Percentiles rank a stretch among this genome's conserved stretches.
Conservation (phyloP, 78 protist genomes). For the Blattamonas nauphoetae region DNA sequence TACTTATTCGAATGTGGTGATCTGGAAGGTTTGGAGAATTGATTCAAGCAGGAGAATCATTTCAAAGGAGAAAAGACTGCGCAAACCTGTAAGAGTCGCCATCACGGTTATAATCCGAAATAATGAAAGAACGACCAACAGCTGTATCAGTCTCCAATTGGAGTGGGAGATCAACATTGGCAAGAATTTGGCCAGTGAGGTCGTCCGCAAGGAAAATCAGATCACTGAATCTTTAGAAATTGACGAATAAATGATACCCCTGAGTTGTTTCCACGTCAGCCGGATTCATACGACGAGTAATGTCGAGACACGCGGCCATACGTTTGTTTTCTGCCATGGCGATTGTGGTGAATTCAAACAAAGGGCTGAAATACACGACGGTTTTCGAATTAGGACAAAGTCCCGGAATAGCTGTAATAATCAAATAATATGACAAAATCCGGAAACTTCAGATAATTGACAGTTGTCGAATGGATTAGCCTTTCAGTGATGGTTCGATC, state of each 20-base stretch:
- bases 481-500: too few relatives aligned
- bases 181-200: not conserved
- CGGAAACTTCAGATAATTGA: too few relatives aligned
- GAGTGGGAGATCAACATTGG: not conserved
- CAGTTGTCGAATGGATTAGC: too few relatives aligned
- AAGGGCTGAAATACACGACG: too few relatives aligned
- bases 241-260: not conserved
- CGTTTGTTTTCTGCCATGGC: not conserved
- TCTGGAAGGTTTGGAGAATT: not conserved
- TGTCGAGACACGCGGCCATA: not conserved
- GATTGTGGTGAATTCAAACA: too few relatives aligned
- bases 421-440: too few relatives aligned
- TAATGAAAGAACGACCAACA: not conserved
- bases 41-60: too few relatives aligned
- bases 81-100: not conserved
- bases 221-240: not conserved
- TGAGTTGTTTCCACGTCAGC: not conserved
- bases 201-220: not conserved
- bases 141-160: not conserved
- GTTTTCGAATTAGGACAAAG: too few relatives aligned
- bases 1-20: not conserved
- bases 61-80: not conserved
- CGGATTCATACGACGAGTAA: not conserved
- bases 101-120: constrained; percentile 1
- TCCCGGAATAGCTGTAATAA: too few relatives aligned